phyloP scores from a whole-genome alignment of 257 asterid genomes.

The Solanum ossicruentum region DNA sequence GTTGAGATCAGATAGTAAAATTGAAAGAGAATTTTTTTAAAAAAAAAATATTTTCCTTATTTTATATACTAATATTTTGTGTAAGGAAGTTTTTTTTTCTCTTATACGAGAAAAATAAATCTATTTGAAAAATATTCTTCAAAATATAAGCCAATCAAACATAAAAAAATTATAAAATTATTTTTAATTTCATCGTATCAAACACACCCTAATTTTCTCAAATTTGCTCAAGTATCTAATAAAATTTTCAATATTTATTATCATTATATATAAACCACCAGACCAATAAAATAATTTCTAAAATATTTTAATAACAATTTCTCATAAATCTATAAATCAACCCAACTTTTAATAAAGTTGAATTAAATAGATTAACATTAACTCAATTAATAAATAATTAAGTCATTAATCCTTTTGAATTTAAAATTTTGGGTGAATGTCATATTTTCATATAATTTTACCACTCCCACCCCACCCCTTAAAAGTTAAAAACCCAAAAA shows the following conservation, averaged over 20 bases:
- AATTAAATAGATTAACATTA: not conserved
- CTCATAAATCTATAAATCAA: not conserved
- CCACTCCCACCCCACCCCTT: not conserved
- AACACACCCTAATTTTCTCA: too few relatives aligned
- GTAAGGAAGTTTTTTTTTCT: too few relatives aligned
- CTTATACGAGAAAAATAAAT: too few relatives aligned
- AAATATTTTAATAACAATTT: not conserved
- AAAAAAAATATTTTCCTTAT: too few relatives aligned
- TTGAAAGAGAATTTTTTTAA: too few relatives aligned
- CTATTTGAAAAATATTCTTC: too few relatives aligned
- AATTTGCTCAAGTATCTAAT: not conserved
- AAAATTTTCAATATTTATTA: not conserved
- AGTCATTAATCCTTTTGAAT: not conserved
- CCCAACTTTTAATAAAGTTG: not conserved
- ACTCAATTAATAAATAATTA: not conserved
- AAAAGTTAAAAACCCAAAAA: not conserved
- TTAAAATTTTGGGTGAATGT: not conserved
- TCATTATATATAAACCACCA: not conserved
- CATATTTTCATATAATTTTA: not conserved
- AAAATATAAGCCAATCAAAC: too few relatives aligned
- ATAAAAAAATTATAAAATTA: too few relatives aligned
- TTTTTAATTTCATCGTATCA: too few relatives aligned
- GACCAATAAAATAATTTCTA: not conserved
- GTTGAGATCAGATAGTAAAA: too few relatives aligned
- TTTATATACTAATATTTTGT: too few relatives aligned